Evolutionary conservation across 352 stramenopile genomes (phyloP), one percentile per base, ranked within the genome.

Genomic region (Elongisporangium prolatum): DNA sequence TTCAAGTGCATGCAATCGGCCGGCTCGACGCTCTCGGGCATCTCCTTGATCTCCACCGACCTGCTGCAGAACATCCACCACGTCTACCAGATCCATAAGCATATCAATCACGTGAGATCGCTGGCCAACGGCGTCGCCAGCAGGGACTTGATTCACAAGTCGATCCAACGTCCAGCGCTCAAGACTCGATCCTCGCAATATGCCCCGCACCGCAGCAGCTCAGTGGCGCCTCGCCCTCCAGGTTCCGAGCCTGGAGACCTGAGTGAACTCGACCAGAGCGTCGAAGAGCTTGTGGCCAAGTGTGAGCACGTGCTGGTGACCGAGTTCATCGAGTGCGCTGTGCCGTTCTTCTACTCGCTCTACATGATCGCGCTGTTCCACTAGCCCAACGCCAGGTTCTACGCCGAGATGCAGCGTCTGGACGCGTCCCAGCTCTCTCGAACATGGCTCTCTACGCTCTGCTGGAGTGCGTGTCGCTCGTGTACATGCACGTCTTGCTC

Each of bases 221-320:
- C 28, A 40, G 28, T 40, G 9, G 28, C 28, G 4, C 28, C 28
- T 13, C 9, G 28, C 8, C 28, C 28, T 8, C 5, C 5, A 14
- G 1, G 28, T 40, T 5, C 9, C 24, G 24, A 34, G 24, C 4
- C 24, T 34, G 24, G 4, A 2, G 28, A 40, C 14, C 1, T 8
- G 1, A 40, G 4, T 13, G 28, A 8, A 40, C 28, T 40, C 28
- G 28, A 40, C 28, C 4, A 13, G 5, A 40, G 28, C 28, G 28
- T 40, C 28, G 5, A 40, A 40, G 28, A 40, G 8, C 38, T 79
- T 18, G 58, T 79, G 10, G 74, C 76, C 55, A 63, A 68, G n/a
- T 75, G 68, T 52, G 71, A 79, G 22, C 74, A 79, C 48, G 25
- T 79, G 9, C 59, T 54, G 18, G 54, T 75, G 1, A 64, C 65